A percentile compares a stretch with the other conserved stretches of the same genome.
phyloP scores from a whole-genome alignment of 2,329 filamentous ascomycete genomes.

The Cladosporium oxysporum region DNA sequence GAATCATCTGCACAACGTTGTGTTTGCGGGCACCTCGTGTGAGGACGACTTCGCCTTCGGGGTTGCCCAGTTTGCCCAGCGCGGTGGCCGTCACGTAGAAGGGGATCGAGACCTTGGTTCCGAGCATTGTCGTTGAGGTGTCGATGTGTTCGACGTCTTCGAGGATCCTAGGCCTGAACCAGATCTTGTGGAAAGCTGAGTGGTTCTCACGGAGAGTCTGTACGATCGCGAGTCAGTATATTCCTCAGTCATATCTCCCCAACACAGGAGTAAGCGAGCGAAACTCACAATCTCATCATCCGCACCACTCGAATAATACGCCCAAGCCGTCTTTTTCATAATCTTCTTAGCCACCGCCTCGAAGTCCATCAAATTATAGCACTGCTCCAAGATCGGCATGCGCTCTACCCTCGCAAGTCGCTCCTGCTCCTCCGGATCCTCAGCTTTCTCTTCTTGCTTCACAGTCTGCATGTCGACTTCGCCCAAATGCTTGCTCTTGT shows the following conservation, averaged over 20 bases:
- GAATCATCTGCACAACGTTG: conserved; percentile 97
- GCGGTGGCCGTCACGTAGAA: conserved; percentile 98
- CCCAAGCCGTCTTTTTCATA: conserved; percentile 98
- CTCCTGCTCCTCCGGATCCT: conserved; percentile 70
- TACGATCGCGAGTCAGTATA: conserved; percentile 24
- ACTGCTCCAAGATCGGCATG: conserved; percentile 81
- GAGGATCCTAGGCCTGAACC: conserved; percentile 90
- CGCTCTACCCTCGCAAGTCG: conserved; percentile 66
- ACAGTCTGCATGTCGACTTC: conserved; percentile 85
- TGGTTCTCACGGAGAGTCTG: conserved; percentile 96
- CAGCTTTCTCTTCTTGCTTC: conserved; percentile 63
- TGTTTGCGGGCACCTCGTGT: conserved; percentile 83
- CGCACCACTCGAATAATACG: conserved; percentile 92
- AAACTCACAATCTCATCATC: conserved; percentile 77
- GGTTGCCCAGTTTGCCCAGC: conserved; percentile 89
- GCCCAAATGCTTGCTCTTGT: conserved; percentile 84
- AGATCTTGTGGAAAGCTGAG: conserved; percentile 91
- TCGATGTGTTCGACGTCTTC: conserved; percentile 88
- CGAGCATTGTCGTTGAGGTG: conserved; percentile 89
- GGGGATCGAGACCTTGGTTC: conserved; percentile 77
- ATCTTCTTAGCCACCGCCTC: conserved; percentile 85
- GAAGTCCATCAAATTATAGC: conserved; percentile 90
- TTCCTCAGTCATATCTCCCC: neutral
- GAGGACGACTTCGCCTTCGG: conserved; percentile 89
- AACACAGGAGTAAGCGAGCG: conserved; percentile 18